phyloP scores from a whole-genome alignment of 2,329 filamentous ascomycete species.

The Fulvia fulva region DNA sequence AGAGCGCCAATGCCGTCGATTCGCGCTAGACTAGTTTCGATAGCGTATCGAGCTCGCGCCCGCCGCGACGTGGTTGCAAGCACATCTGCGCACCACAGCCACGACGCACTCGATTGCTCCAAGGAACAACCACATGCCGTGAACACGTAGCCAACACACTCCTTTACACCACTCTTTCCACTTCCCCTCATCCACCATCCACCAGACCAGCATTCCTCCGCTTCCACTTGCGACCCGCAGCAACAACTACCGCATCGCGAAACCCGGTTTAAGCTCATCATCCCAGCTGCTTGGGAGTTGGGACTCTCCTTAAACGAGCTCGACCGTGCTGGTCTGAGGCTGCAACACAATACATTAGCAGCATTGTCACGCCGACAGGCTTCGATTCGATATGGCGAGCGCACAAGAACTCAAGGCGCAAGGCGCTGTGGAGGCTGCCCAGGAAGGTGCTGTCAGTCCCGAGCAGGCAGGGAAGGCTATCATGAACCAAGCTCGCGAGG shows the following conservation, averaged over 20 bases:
- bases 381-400: neutral
- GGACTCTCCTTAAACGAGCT: neutral
- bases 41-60: too few species aligned
- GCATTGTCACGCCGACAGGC: neutral
- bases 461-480: constrained; percentile 70
- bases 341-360: neutral
- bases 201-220: neutral
- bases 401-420: constrained; percentile 71
- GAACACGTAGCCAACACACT: neutral
- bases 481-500: constrained; percentile 71
- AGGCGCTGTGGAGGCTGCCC: constrained; percentile 72
- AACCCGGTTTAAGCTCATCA: neutral
- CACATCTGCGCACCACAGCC: neutral
- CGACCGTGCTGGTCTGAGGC: neutral
- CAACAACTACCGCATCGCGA: neutral
- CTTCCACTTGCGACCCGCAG: neutral
- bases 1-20: too few species aligned
- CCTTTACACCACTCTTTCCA: neutral
- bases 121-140: neutral
- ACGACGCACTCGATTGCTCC: neutral
- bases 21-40: too few species aligned
- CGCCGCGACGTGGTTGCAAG: too few species aligned
- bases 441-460: constrained; percentile 61
- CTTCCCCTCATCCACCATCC: neutral
- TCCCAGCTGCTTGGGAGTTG: neutral